Evolutionary conservation across 768 basidiomycete genomes (phyloP).

Genomic region (Amanita polypyramis): DNA sequence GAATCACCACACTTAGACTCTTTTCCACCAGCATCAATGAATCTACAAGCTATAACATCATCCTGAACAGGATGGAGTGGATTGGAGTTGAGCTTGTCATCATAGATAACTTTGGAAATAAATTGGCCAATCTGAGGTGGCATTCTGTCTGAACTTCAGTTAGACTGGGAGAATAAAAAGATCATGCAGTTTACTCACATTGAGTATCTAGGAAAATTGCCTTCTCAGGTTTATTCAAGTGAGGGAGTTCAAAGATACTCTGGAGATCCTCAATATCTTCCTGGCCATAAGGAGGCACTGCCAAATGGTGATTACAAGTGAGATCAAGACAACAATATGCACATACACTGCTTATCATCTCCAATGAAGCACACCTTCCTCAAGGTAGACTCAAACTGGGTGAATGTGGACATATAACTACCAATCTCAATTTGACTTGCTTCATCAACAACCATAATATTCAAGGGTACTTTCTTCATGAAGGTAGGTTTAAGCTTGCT

Average conservation of each 20-base stretch:
- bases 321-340: constrained; percentile 2
- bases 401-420: constrained; percentile 33
- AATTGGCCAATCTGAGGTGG: constrained; percentile 69
- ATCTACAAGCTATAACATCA: constrained; percentile 40
- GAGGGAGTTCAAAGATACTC: constrained; percentile 70
- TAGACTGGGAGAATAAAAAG: constrained; percentile 7
- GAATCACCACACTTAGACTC: constrained; percentile 24
- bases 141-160: constrained; percentile 56
- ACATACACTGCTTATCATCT: constrained; percentile 55
- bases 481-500: constrained; percentile 19
- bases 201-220: constrained; percentile 60
- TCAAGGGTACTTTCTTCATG: constrained; percentile 27
- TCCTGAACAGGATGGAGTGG: constrained; percentile 38
- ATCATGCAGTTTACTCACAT: constrained; percentile 35
- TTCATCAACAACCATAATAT: constrained; percentile 52
- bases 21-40: constrained; percentile 44
- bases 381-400: constrained; percentile 24
- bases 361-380: constrained; percentile 55
- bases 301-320: constrained; percentile 12
- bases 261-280: constrained; percentile 54
- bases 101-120: constrained; percentile 61
- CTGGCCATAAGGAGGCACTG: constrained; percentile 76
- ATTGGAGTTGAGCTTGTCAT: constrained; percentile 44
- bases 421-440: constrained; percentile 60
- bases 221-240: constrained; percentile 30